Base-by-base conservation (phyloP, 2,329 filamentous ascomycete species). In the Talaromyces sp. region DNA sequence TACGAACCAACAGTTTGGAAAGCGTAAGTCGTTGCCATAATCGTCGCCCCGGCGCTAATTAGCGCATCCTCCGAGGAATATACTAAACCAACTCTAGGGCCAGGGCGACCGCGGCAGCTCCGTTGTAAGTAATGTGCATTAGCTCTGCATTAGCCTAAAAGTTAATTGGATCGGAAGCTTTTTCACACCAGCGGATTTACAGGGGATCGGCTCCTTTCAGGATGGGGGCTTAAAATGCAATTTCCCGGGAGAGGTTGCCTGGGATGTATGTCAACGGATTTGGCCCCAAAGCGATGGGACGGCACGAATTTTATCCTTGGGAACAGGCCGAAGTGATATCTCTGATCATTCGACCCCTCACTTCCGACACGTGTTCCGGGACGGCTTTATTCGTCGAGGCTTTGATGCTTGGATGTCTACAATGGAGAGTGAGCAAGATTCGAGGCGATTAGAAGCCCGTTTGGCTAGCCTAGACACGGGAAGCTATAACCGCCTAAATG, bases 371-470 rank as follows among this genome's bases (percentile, higher is more conserved):
- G 39, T 65, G 22, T 62, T 63, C 30, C 47, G 49, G 6, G 54
- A 65, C 17, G 42, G 63, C 45, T 65, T 65, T 24, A 6, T 65
- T 14, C 52, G 49, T 2, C 36, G 55, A 13, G 55, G 56, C 3
- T 65, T 60, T 48, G 49, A 63, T 20, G 48, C 52, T 11, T 63
- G 45, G 50, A 65, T 65, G 49, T 63, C 57, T 3, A 58, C 55
- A 2, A 55, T 65, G 30, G 58, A 61, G n/a, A 55, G 41, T 14
- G 55, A 58, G 9, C 35, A 29, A 2, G 59, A 63, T 35, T 65
- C 44, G 60, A 44, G 39, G 37, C 52, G 55, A 32, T 57, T 42
- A 36, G 30, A 35, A 30, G 49, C 46, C 13, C 39, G 52, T 29
- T 45, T 60, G 5, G 45, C 42, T 10, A 40, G 55, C 13, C 20